phyloP scores from a whole-genome alignment of 192 early-diverging fungal genomes.

The Thamnidium elegans region DNA sequence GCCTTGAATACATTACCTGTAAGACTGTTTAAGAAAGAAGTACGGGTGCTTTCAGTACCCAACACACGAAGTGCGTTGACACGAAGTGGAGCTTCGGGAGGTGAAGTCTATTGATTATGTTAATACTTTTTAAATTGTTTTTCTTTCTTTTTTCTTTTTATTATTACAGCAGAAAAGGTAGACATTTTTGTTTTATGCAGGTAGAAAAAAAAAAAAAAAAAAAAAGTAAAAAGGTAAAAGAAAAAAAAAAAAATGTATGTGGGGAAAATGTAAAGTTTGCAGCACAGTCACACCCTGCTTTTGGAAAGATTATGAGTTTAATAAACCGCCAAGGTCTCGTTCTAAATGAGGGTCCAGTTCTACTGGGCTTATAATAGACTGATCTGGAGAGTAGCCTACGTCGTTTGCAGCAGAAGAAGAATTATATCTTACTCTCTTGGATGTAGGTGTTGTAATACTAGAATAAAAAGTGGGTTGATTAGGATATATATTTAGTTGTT shows the following conservation, averaged over 20 bases:
- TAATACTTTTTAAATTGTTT: neutral
- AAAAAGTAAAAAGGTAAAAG: neutral
- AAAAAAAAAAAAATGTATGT: neutral
- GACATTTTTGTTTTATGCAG: neutral
- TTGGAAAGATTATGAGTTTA: neutral
- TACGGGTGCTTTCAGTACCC: constrained; percentile 16
- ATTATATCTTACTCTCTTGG: constrained; percentile 3
- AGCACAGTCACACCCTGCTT: too few species aligned
- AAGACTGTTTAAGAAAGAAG: constrained; percentile 23
- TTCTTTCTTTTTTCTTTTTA: neutral
- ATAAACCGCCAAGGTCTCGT: constrained; percentile 13
- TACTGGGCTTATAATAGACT: constrained; percentile 6
- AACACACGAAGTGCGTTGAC: constrained; percentile 25
- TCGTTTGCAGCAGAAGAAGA: neutral
- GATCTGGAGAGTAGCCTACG: constrained; percentile 3
- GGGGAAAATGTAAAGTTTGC: too few species aligned
- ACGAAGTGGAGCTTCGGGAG: constrained; percentile 27
- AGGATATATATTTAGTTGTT: neutral
- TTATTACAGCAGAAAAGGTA: neutral
- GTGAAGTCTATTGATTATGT: neutral
- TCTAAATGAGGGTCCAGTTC: constrained; percentile 10
- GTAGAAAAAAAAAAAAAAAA: neutral
- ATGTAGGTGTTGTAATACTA: constrained; percentile 12
- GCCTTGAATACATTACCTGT: constrained; percentile 34
- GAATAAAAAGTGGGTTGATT: neutral